Percentiles rank a stretch among this genome's conserved stretches.
These are phyloP conservation scores for Cnidoscolus chayamansa DNA, from an alignment of 441 rosid species.

Conservation along the genomic window DNA sequence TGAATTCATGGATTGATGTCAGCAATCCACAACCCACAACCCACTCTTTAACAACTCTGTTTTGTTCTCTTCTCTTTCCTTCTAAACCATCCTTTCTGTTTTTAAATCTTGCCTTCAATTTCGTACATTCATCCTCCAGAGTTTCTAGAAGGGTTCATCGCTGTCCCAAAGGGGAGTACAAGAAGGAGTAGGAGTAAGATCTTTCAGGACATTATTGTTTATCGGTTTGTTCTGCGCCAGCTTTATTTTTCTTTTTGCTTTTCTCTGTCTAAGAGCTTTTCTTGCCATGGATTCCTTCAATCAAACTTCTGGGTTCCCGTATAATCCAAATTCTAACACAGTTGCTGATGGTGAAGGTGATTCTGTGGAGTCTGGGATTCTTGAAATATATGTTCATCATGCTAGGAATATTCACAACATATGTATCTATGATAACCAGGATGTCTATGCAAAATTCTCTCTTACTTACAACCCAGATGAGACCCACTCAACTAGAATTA, in stretches of 20 bases:
- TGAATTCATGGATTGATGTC: constrained; percentile 41
- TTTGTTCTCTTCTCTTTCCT: not conserved
- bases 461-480: constrained; percentile 84
- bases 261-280: not conserved
- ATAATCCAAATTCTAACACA: constrained; percentile 30
- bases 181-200: not conserved
- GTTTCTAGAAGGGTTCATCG: not conserved
- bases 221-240: constrained; percentile 4
- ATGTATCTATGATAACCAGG: constrained; percentile 89
- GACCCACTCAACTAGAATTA: constrained; percentile 62
- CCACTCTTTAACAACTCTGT: constrained; percentile 6
- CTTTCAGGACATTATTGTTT: constrained; percentile 15
- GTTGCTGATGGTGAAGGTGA: constrained; percentile 34
- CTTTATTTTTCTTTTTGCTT: constrained; percentile 1
- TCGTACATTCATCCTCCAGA: constrained; percentile 4
- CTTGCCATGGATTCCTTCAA: constrained; percentile 50
- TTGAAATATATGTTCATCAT: constrained; percentile 74
- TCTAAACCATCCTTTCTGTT: not conserved
- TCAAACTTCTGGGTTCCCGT: constrained; percentile 42
- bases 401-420: constrained; percentile 96
- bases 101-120: not conserved
- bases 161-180: not conserved
- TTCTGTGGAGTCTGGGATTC: constrained; percentile 53
- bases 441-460: constrained; percentile 88
- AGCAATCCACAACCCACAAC: constrained; percentile 16